These are phyloP conservation scores for Xylariaceae sp. DNA, from an alignment of 2,329 filamentous ascomycete species.

Conservation along the genomic window DNA sequence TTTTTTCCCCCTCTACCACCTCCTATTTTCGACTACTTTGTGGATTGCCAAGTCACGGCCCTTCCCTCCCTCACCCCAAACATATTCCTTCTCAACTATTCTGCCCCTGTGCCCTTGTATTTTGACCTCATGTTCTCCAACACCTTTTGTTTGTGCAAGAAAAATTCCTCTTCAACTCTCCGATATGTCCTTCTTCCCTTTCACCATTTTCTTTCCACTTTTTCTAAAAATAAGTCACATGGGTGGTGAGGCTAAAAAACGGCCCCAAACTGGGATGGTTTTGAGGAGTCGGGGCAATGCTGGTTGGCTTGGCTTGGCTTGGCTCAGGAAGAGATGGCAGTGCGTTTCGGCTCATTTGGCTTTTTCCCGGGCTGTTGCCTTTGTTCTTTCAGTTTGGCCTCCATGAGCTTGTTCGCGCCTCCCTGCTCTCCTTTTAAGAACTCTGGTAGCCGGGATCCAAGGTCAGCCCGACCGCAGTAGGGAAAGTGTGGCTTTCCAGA, in stretches of 20 bases:
- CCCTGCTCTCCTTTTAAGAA: no score
- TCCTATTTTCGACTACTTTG: constrained; percentile 15
- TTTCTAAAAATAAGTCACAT: constrained; percentile 16
- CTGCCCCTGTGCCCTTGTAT: constrained; percentile 14
- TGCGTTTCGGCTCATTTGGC: constrained; percentile 20
- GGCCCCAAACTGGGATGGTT: constrained; percentile 12
- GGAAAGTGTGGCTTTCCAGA: no score
- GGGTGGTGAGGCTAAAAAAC: constrained; percentile 16
- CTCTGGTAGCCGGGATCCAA: no score
- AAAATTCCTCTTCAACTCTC: constrained; percentile 5
- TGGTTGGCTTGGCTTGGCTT: constrained; percentile 19
- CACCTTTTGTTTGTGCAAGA: constrained; percentile 11
- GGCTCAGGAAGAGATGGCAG: constrained; percentile 19
- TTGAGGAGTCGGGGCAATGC: constrained; percentile 20
- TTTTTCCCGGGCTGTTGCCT: constrained; percentile 7
- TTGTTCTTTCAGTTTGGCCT: constrained; percentile 7
- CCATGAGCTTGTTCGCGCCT: constrained; percentile 3
- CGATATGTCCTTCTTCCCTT: not conserved
- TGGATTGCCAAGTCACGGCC: no score
- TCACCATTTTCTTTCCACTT: constrained; percentile 7
- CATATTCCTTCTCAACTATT: constrained; percentile 16
- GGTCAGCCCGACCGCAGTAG: no score
- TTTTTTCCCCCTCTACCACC: constrained; percentile 13
- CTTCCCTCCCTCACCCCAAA: constrained; percentile 16
- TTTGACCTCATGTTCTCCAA: constrained; percentile 9